Conservation (phyloP, 345 rosid genomes). For the Cardiospermum halicacabum region DNA sequence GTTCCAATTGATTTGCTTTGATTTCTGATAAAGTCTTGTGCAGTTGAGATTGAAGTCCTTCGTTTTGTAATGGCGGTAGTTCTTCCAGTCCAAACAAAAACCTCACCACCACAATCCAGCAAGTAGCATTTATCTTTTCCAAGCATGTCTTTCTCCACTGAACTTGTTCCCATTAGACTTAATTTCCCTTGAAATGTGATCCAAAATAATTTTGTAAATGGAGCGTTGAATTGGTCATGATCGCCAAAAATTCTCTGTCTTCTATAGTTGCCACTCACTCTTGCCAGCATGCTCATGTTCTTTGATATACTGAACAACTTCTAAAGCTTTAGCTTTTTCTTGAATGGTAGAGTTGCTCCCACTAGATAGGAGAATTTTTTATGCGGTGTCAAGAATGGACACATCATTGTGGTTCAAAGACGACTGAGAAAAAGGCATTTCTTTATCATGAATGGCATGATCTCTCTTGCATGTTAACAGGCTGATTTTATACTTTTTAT, state of each 20-base stretch:
- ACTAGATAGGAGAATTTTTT: conserved; percentile 75
- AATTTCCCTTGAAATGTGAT: conserved; percentile 55
- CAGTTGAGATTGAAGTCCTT: conserved; percentile 59
- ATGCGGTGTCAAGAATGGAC: conserved; percentile 72
- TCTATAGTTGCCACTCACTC: conserved; percentile 77
- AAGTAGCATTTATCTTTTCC: conserved; percentile 67
- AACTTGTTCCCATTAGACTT: conserved; percentile 37
- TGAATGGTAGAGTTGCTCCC: conserved; percentile 80
- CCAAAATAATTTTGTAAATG: conserved; percentile 53
- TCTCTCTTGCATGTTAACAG: conserved; percentile 73
- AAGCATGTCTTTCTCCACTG: conserved; percentile 54
- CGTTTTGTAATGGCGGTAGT: conserved; percentile 56
- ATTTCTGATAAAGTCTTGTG: conserved; percentile 50
- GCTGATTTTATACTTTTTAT: conserved; percentile 41
- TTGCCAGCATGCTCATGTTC: conserved; percentile 70
- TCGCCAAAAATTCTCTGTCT: conserved; percentile 85
- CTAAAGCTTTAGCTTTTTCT: conserved; percentile 87
- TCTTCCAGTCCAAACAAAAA: conserved; percentile 88
- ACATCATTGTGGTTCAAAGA: conserved; percentile 78
- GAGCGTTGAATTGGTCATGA: conserved; percentile 43
- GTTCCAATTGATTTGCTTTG: conserved; percentile 54
- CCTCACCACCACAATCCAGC: conserved; percentile 61
- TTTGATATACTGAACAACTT: conserved; percentile 71
- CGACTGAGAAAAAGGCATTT: conserved; percentile 75
- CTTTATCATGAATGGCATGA: conserved; percentile 77